Evolutionary conservation across 352 stramenopile species (phyloP), one percentile per base, ranked within the genome.

Genomic region (Pythium phragmitis): DNA sequence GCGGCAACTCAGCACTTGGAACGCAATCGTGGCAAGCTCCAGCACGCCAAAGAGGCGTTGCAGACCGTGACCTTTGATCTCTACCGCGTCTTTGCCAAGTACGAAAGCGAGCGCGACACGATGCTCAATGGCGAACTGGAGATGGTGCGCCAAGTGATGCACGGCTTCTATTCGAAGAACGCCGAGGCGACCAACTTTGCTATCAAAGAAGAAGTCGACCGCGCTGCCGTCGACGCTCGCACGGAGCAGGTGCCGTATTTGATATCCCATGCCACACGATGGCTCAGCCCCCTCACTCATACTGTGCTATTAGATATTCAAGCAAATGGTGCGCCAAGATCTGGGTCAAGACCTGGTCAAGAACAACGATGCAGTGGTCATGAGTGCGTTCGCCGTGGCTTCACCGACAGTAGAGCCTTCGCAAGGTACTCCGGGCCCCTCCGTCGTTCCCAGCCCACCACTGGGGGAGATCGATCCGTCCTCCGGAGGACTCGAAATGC

Each of bases 131-230:
- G 77, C n/a, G 80, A 92, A 62, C 73, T 90, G 30, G 81, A 88
- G 62, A 88, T 90, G 83, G 83, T 90, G 65, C 79, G 80, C 30
- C 82, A 92, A 58, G 81, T 89, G 16, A 89, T 92, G 83, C 73
- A 90, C 60, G 81, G 75, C 39, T 92, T 91, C 63, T 89, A 92
- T 56, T 60, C 78, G 36, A 88, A 85, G 63, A 92, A 89, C 57
- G 77, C 80, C 3, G 77, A 88, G 12, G 82, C 78, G 12, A 92
- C 80, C 11, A 73, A 84, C 59, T 90, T 91, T 67, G 48, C 59
- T 42, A 89, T 91, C 66, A 60, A 68, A 28, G 72, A 85, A 4
- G 77, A 85, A 45, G 66, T 87, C 2, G 77, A 91, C 51, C 79
- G 80, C 46, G 67, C 64, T 1, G 64, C 71, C 12, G 65, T 88